A percentile compares a stretch with the other conserved stretches of the same genome.
Conservation (phyloP, 2,329 filamentous ascomycete genomes). For the Aureobasidium uvarum region DNA sequence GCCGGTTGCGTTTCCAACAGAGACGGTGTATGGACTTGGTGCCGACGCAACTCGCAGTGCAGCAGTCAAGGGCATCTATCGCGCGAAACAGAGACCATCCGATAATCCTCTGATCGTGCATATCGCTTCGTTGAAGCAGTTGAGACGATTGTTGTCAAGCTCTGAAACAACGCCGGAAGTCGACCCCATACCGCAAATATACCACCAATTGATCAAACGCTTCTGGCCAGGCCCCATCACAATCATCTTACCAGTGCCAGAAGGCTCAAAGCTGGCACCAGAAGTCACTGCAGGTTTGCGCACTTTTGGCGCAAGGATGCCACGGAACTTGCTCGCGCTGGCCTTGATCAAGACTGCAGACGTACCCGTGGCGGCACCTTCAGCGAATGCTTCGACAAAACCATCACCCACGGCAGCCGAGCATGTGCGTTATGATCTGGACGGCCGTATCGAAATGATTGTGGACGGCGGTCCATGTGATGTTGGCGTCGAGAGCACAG, state of each 20-base stretch:
- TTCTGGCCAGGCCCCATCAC: constrained; percentile 98
- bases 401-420: constrained; percentile 88
- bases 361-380: constrained; percentile 82
- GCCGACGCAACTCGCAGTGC: constrained; percentile 85
- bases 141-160: constrained; percentile 60
- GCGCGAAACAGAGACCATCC: constrained; percentile 81
- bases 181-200: constrained; percentile 67
- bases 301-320: constrained; percentile 90
- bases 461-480: constrained; percentile 82
- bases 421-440: constrained; percentile 82
- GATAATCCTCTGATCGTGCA: constrained; percentile 97
- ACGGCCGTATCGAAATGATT: constrained; percentile 79
- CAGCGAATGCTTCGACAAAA: constrained; percentile 90
- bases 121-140: constrained; percentile 75
- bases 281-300: constrained; percentile 83
- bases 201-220: constrained; percentile 69
- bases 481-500: constrained; percentile 94
- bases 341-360: constrained; percentile 78
- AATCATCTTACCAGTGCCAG: constrained; percentile 76
- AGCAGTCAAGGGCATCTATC: constrained; percentile 88
- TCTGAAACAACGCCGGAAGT: constrained; percentile 21
- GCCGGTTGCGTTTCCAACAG: constrained; percentile 93
- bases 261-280: constrained; percentile 69
- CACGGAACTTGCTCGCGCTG: constrained; percentile 77
- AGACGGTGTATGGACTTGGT: constrained; percentile 96